A percentile compares a stretch with the other conserved stretches of the same genome.
Conservation (phyloP, 2,329 filamentous ascomycete genomes). For the Colletotrichum echinochloae region DNA sequence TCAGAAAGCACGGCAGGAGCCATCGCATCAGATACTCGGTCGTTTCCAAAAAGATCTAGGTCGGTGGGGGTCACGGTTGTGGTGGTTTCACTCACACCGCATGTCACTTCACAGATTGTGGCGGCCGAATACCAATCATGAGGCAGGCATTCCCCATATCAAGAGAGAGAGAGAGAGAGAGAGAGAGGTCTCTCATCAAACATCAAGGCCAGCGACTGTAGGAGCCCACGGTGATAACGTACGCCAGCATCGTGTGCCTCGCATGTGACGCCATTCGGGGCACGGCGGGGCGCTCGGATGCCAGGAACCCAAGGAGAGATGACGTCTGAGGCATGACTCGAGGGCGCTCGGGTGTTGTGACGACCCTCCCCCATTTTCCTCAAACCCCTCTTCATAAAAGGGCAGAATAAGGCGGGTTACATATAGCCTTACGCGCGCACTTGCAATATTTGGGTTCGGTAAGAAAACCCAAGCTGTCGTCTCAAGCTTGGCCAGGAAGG, state of each 20-base stretch:
- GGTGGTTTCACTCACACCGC: not conserved
- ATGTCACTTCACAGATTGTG: not conserved
- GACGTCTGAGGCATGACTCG: constrained; percentile 28
- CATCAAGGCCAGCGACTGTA: not conserved
- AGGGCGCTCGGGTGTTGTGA: constrained; percentile 15
- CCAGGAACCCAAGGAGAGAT: constrained; percentile 20
- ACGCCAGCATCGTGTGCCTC: not conserved
- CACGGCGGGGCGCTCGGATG: constrained; percentile 4
- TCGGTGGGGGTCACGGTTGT: not conserved
- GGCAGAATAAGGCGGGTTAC: not conserved
- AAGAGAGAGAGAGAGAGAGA: not conserved
- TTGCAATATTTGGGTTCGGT: constrained; percentile 13
- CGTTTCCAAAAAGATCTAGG: not conserved
- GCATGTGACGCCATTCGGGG: not conserved
- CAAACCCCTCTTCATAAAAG: constrained; percentile 2
- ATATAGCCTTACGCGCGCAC: constrained; percentile 22
- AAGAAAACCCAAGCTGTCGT: constrained; percentile 12
- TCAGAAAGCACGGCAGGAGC: not conserved
- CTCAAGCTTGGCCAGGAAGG: not conserved
- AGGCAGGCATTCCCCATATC: too few species aligned
- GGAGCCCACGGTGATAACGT: not conserved
- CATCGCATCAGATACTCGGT: not conserved
- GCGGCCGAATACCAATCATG: not conserved
- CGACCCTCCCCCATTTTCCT: not conserved
- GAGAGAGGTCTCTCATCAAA: not conserved